Evolutionary conservation across 2,329 filamentous ascomycete species (phyloP).

Genomic region (Leptographium wingfieldii): DNA sequence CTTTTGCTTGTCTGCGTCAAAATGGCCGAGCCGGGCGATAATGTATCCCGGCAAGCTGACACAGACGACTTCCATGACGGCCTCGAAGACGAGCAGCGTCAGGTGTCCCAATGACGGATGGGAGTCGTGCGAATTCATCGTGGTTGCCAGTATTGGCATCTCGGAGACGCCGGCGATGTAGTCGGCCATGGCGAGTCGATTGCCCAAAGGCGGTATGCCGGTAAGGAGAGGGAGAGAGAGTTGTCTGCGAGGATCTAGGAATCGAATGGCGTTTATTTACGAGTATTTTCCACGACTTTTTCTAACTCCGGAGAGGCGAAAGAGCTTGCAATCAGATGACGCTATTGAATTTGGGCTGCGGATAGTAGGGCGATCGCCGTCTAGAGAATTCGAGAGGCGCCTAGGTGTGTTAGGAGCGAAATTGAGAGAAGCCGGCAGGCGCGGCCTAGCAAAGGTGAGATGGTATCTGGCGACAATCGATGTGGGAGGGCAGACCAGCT

Average conservation of each 20-base stretch:
- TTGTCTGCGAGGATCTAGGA: neutral
- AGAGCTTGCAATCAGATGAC: neutral
- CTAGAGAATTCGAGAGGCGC: neutral
- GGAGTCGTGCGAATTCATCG: conserved; percentile 30
- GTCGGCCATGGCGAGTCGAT: neutral
- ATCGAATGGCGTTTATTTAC: neutral
- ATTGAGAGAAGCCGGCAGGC: neutral
- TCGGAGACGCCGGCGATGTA: neutral
- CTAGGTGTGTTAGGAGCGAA: neutral
- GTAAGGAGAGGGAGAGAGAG: neutral
- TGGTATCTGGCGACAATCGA: neutral
- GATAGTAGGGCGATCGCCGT: neutral
- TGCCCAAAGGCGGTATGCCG: neutral
- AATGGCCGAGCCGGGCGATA: conserved; percentile 78
- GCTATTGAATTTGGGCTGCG: neutral
- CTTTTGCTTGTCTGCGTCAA: conserved; percentile 92
- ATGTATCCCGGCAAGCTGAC: conserved; percentile 92
- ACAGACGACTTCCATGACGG: conserved; percentile 88
- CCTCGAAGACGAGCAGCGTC: conserved; percentile 78
- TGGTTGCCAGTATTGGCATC: conserved; percentile 25
- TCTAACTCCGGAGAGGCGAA: neutral
- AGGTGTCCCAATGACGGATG: conserved; percentile 59
- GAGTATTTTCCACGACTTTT: too few relatives aligned
- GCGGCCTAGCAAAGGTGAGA: neutral
- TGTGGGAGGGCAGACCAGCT: neutral